phyloP scores from a whole-genome alignment of 257 asterid genomes.

The Lycium barbarum region DNA sequence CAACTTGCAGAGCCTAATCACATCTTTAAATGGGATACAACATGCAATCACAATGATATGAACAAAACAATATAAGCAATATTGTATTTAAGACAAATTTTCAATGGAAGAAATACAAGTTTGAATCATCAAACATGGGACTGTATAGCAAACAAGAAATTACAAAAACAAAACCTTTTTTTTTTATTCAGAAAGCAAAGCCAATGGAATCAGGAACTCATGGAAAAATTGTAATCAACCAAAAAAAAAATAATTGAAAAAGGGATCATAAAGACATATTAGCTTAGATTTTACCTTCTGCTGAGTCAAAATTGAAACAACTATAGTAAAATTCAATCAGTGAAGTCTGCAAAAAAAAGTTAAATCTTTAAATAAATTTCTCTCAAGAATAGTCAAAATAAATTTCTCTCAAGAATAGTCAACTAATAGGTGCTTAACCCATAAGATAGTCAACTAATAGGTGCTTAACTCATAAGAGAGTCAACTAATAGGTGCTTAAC shows the following conservation, averaged over 20 bases:
- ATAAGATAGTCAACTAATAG: no score
- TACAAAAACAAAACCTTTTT: not conserved
- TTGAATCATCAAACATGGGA: not conserved
- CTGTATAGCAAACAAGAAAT: not conserved
- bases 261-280: not conserved
- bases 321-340: not conserved
- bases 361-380: no score
- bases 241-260: not conserved
- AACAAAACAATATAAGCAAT: not conserved
- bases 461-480: no score
- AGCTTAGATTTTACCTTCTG: constrained; percentile 6
- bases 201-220: not conserved
- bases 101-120: not conserved
- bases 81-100: not conserved
- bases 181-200: not conserved
- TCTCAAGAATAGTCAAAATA: no score
- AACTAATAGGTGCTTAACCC: no score
- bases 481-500: no score
- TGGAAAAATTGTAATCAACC: not conserved
- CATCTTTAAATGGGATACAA: constrained; percentile 2
- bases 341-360: not conserved
- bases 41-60: not conserved
- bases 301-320: not conserved
- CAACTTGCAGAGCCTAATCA: constrained; percentile 13
- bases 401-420: no score